Percentiles rank a stretch among this genome's conserved stretches.
phyloP scores from a whole-genome alignment of 768 basidiomycete species.

The Xanthoconium stramineum region DNA sequence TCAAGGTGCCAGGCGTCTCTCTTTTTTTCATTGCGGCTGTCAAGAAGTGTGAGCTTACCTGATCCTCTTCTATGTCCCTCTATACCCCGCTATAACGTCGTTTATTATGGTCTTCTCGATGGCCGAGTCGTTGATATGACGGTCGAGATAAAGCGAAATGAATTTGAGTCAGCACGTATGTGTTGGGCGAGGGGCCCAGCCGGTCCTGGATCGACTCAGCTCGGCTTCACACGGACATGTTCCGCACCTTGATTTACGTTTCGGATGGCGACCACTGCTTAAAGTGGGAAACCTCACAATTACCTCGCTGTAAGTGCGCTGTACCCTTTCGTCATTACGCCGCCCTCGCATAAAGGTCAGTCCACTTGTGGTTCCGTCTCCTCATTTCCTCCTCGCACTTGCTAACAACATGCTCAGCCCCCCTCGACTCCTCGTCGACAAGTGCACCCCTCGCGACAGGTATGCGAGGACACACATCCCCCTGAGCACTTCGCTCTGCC shows the following conservation, averaged over 20 bases:
- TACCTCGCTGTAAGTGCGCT: slow-evolving; percentile 10
- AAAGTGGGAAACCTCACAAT: slow-evolving; percentile 17
- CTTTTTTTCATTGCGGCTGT: slow-evolving; percentile 13
- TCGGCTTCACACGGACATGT: slow-evolving; percentile 6
- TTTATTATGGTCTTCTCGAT: slow-evolving; percentile 12
- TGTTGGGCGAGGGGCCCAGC: not conserved
- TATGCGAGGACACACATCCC: slow-evolving; percentile 31
- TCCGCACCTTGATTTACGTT: slow-evolving; percentile 26
- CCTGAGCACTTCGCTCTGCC: slow-evolving; percentile 24
- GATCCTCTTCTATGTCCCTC: slow-evolving; percentile 24
- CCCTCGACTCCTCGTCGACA: slow-evolving; percentile 31
- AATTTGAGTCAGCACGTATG: not conserved
- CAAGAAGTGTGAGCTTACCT: slow-evolving; percentile 13
- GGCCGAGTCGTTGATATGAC: slow-evolving; percentile 16
- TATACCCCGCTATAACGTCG: slow-evolving; percentile 17
- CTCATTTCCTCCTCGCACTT: not conserved
- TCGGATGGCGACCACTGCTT: slow-evolving; percentile 6
- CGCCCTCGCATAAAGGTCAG: slow-evolving; percentile 22
- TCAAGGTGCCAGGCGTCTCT: slow-evolving; percentile 22
- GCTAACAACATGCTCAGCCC: slow-evolving; percentile 16
- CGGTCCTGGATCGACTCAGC: slow-evolving; percentile 8
- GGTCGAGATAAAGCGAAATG: slow-evolving; percentile 21
- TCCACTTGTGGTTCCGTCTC: not conserved
- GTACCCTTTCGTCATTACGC: slow-evolving; percentile 12
- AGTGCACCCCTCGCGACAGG: slow-evolving; percentile 34